Conservation (phyloP, 2,329 filamentous ascomycete genomes). For the Colletotrichum tofieldiae region DNA sequence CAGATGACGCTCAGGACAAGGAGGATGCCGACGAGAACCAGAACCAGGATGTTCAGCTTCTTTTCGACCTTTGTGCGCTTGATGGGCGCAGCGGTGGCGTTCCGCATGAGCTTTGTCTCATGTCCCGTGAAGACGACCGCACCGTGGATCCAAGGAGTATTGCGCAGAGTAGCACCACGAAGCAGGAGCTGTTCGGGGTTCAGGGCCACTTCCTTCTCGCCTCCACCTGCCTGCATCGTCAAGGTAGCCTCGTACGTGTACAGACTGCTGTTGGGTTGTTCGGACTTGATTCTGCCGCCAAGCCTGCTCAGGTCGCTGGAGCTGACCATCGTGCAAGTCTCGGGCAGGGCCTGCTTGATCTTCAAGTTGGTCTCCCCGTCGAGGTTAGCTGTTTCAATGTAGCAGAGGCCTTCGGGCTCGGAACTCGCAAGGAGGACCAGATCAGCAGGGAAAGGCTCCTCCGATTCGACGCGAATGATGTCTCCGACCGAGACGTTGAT, state of each 20-base stretch:
- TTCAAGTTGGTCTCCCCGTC: conserved; percentile 99
- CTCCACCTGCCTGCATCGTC: conserved; percentile 90
- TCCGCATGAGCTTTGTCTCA: conserved; percentile 99
- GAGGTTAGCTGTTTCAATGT: conserved; percentile 98
- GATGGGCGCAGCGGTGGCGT: conserved; percentile 96
- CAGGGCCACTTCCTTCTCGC: conserved; percentile 92
- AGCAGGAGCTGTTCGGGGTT: conserved; percentile 94
- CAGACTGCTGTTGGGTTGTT: conserved; percentile 97
- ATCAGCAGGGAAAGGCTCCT: conserved; percentile 95
- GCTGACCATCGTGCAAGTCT: conserved; percentile 91
- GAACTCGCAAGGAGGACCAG: conserved; percentile 93
- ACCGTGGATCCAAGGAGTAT: conserved; percentile 97
- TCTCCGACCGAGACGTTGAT: conserved; percentile 94
- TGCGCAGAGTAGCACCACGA: conserved; percentile 92
- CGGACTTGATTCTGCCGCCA: conserved; percentile 89
- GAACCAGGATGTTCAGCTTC: conserved; percentile 93
- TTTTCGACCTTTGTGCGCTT: conserved; percentile 97
- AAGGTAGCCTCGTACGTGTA: conserved; percentile 98
- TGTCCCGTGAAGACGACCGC: conserved; percentile 97
- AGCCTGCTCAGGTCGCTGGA: conserved; percentile 88
- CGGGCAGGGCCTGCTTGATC: conserved; percentile 97
- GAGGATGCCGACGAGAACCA: conserved; percentile 90
- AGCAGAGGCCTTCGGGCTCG: conserved; percentile 96
- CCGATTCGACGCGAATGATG: conserved; percentile 92
- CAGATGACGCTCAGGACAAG: conserved; percentile 89